These are phyloP conservation scores for Trichoderma koningiopsis DNA, from an alignment of 2,329 filamentous ascomycete genomes.

Conservation along the genomic window DNA sequence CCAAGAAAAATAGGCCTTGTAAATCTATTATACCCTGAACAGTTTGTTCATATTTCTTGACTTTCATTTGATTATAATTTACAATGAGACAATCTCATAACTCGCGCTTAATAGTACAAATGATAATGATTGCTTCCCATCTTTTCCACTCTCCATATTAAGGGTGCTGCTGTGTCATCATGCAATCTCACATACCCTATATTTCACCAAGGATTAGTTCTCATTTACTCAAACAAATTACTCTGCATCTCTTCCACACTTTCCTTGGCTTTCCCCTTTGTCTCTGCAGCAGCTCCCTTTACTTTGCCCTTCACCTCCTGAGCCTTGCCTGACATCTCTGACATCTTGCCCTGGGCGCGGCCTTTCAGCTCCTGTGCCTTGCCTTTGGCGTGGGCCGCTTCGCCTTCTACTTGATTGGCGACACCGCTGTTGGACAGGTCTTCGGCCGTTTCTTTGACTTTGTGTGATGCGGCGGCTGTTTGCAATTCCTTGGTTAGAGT, in stretches of 20 bases:
- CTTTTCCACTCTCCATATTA: not conserved
- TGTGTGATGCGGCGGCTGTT: slow-evolving; percentile 47
- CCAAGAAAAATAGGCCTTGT: not conserved
- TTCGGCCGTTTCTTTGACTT: slow-evolving; percentile 50
- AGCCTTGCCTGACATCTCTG: slow-evolving; percentile 38
- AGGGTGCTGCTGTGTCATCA: not conserved
- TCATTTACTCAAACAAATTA: slow-evolving; percentile 37
- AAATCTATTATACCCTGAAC: not conserved
- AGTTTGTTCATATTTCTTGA: not conserved
- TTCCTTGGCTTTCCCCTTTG: slow-evolving; percentile 49
- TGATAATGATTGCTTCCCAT: not conserved
- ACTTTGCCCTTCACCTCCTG: slow-evolving; percentile 41
- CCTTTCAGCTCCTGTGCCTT: slow-evolving; percentile 37
- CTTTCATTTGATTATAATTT: not conserved
- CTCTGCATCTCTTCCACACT: slow-evolving; percentile 44
- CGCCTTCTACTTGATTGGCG: slow-evolving; percentile 39
- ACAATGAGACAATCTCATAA: slow-evolving; percentile 1
- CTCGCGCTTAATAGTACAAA: slow-evolving; percentile 8
- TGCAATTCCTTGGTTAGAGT: not conserved
- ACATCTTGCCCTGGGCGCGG: slow-evolving; percentile 41
- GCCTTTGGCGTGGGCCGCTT: slow-evolving; percentile 42
- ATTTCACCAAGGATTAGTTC: not conserved
- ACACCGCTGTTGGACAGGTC: slow-evolving; percentile 41
- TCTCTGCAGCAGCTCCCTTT: slow-evolving; percentile 44
- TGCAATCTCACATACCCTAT: not conserved